phyloP scores from a whole-genome alignment of 305 asterid species.

The Fraxinus platypoda region DNA sequence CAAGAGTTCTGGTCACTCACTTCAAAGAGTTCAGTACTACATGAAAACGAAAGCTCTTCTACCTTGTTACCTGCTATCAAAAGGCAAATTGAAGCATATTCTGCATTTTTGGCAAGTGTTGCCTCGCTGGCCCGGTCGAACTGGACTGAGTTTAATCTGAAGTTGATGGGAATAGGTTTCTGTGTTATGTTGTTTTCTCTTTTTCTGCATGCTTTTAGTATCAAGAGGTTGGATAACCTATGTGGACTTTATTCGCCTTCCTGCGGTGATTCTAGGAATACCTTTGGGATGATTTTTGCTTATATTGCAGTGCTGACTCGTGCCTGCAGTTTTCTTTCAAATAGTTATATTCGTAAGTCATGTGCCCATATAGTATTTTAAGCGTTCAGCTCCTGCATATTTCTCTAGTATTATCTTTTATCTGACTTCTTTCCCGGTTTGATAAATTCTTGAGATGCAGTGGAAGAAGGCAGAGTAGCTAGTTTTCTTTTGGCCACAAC shows the following conservation, averaged over 20 bases:
- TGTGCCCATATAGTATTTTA: conserved; percentile 9
- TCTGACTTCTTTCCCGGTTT: conserved; percentile 27
- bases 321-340: conserved; percentile 83
- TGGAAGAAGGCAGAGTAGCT: conserved; percentile 97
- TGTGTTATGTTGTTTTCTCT: conserved; percentile 67
- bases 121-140: conserved; percentile 87
- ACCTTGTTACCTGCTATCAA: conserved; percentile 40
- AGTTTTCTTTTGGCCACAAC: conserved; percentile 87
- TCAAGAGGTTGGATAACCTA: conserved; percentile 57
- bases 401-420: conserved; percentile 10
- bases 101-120: conserved; percentile 66
- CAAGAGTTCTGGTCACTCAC: conserved; percentile 68
- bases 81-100: conserved; percentile 67
- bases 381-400: conserved; percentile 7
- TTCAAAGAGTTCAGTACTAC: conserved; percentile 37
- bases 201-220: conserved; percentile 47
- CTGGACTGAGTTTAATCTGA: conserved; percentile 92
- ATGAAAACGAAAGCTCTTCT: conserved; percentile 32
- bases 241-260: conserved; percentile 36
- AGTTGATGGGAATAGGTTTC: conserved; percentile 78
- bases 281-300: conserved; percentile 49
- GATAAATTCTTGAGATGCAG: conserved; percentile 41
- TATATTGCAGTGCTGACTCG: conserved; percentile 60
- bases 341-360: conserved; percentile 87
- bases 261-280: conserved; percentile 36